Conservation (phyloP, 768 basidiomycete genomes). For the Lentinula sp. region DNA sequence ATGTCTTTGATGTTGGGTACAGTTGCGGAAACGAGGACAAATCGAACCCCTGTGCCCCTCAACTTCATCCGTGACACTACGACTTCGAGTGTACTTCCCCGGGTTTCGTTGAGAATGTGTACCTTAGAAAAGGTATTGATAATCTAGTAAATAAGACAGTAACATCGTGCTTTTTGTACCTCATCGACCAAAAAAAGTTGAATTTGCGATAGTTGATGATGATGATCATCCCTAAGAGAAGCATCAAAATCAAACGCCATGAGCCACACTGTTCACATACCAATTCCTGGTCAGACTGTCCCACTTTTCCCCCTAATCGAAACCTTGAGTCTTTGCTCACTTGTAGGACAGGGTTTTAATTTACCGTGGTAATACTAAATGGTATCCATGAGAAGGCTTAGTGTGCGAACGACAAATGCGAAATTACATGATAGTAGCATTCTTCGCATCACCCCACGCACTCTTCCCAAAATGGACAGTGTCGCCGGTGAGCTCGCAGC, state of each 20-base stretch:
- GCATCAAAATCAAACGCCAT: background rate
- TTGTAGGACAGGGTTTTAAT: conserved; percentile 7
- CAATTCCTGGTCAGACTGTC: conserved; percentile 89
- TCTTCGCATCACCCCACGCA: conserved; percentile 69
- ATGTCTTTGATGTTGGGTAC: conserved; percentile 92
- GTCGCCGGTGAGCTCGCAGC: conserved; percentile 90
- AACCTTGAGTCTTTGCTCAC: background rate
- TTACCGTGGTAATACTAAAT: conserved; percentile 71
- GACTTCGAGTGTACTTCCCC: conserved; percentile 92
- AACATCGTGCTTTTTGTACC: conserved; percentile 28
- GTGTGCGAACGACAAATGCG: background rate
- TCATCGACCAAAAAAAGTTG: conserved; percentile 89
- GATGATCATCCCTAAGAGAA: conserved; percentile 49
- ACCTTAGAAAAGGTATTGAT: conserved; percentile 44
- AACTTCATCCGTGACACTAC: conserved; percentile 91
- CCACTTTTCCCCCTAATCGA: conserved; percentile 85
- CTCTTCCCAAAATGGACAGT: conserved; percentile 62
- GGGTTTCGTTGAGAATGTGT: conserved; percentile 84
- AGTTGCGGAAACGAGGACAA: conserved; percentile 89
- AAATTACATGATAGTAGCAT: conserved; percentile 73
- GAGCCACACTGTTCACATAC: conserved; percentile 26
- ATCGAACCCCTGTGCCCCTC: conserved; percentile 64
- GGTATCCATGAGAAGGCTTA: conserved; percentile 1
- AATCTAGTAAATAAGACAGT: background rate
- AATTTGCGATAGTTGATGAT: conserved; percentile 63